These are phyloP conservation scores for Scheffersomyces stipitis DNA, from an alignment of 805 yeast genomes.

Conservation along the genomic window DNA sequence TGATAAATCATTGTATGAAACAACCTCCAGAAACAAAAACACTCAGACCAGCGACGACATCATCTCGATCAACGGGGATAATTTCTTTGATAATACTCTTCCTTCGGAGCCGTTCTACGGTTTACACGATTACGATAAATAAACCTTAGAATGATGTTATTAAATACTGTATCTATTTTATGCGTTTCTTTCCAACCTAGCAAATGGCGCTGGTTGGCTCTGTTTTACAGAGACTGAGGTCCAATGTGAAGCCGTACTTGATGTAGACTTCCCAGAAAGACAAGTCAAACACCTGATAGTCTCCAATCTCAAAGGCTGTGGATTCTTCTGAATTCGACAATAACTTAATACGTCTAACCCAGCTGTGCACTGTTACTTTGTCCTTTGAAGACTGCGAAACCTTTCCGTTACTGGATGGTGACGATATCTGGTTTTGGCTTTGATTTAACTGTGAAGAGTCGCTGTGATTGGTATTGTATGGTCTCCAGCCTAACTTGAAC, in stretches of 20 bases:
- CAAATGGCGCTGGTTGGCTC: conserved; percentile 23
- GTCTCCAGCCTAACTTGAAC: conserved; percentile 42
- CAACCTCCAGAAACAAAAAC: too few relatives aligned
- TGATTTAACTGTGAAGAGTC: conserved; percentile 2
- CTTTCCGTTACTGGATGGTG: neutral
- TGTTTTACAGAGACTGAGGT: conserved; percentile 28
- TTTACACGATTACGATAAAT: conserved; percentile 1
- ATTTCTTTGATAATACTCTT: neutral
- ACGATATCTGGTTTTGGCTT: neutral
- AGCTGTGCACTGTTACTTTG: conserved; percentile 9
- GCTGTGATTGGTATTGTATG: conserved; percentile 27
- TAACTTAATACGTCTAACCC: conserved; percentile 27
- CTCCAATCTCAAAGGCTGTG: conserved; percentile 28
- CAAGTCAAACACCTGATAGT: conserved; percentile 43
- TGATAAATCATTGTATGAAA: too few relatives aligned
- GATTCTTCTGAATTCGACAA: conserved; percentile 10
- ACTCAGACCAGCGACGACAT: too few relatives aligned
- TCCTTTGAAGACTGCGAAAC: conserved; percentile 3
- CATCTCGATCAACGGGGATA: too few relatives aligned
- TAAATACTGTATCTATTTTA: neutral
- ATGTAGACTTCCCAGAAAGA: conserved; percentile 40
- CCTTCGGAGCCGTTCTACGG: conserved; percentile 1
- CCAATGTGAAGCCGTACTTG: conserved; percentile 39
- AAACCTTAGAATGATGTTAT: conserved; percentile 1
- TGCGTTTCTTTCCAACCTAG: conserved; percentile 1